Evolutionary conservation across 805 yeast species (phyloP).

Genomic region (Candida oleophila): DNA sequence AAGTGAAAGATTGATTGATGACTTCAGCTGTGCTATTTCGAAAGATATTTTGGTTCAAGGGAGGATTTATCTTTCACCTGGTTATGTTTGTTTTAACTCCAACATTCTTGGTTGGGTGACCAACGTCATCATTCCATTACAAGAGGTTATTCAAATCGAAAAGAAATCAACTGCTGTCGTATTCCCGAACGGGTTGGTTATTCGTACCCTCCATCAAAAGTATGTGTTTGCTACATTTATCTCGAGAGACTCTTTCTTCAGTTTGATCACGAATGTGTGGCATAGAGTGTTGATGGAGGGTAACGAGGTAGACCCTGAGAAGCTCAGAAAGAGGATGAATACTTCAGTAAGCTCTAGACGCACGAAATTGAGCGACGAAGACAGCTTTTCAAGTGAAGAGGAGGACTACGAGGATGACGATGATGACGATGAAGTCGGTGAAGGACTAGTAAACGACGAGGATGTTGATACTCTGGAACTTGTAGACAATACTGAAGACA

Average conservation of each 20-base stretch:
- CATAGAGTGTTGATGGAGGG: slow-evolving; percentile 36
- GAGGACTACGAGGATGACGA: slow-evolving; percentile 3
- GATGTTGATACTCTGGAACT: slow-evolving; percentile 2
- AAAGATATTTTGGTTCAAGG: slow-evolving; percentile 70
- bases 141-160: slow-evolving; percentile 61
- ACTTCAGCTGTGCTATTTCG: slow-evolving; percentile 63
- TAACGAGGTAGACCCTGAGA: slow-evolving; percentile 15
- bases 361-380: slow-evolving; percentile 8
- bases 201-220: slow-evolving; percentile 61
- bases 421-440: background rate
- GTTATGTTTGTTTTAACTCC: slow-evolving; percentile 60
- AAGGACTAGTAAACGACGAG: slow-evolving; percentile 3
- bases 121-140: slow-evolving; percentile 53
- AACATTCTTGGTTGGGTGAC: slow-evolving; percentile 70
- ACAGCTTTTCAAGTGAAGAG: background rate
- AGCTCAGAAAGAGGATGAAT: slow-evolving; percentile 9
- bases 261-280: slow-evolving; percentile 62
- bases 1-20: slow-evolving; percentile 56
- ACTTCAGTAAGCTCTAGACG: slow-evolving; percentile 2
- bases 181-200: slow-evolving; percentile 67
- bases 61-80: slow-evolving; percentile 55
- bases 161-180: slow-evolving; percentile 65
- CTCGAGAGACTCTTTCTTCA: slow-evolving; percentile 54
- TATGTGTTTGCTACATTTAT: slow-evolving; percentile 66
- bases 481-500: slow-evolving; percentile 12